Conservation (phyloP, 495 filamentous ascomycete species). For the Aspergillus steynii region DNA sequence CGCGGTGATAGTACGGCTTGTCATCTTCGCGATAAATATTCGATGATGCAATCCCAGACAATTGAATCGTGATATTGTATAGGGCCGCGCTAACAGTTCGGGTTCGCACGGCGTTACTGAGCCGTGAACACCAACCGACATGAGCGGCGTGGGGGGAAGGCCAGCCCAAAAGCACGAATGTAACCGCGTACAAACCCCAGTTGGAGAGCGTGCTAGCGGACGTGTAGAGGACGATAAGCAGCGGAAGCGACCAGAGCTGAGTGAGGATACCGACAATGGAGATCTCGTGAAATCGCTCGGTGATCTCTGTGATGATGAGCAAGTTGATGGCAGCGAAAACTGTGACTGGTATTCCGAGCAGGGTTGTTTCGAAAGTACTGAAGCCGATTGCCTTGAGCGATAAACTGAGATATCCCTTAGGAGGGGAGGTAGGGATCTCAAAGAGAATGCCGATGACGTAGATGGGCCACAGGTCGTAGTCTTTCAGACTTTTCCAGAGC, state of each 20-base stretch:
- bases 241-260: slow-evolving; percentile 7
- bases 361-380: slow-evolving; percentile 59
- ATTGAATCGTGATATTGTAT: slow-evolving; percentile 53
- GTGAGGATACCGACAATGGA: neutral
- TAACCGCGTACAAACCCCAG: slow-evolving; percentile 3
- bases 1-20: slow-evolving; percentile 52
- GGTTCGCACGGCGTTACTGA: slow-evolving; percentile 55
- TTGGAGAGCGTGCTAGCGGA: slow-evolving; percentile 2
- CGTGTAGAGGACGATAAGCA: slow-evolving; percentile 2
- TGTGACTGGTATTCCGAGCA: slow-evolving; percentile 57
- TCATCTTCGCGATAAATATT: slow-evolving; percentile 62
- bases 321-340: slow-evolving; percentile 25
- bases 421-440: slow-evolving; percentile 50
- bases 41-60: slow-evolving; percentile 49
- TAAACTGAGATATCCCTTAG: slow-evolving; percentile 53
- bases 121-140: slow-evolving; percentile 42
- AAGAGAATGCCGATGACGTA: slow-evolving; percentile 53
- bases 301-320: neutral
- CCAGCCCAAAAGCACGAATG: slow-evolving; percentile 1
- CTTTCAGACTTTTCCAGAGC: slow-evolving; percentile 50
- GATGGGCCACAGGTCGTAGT: slow-evolving; percentile 56
- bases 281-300: neutral
- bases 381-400: slow-evolving; percentile 55
- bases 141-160: slow-evolving; percentile 24
- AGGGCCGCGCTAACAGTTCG: slow-evolving; percentile 54